Percentiles rank a stretch among this genome's conserved stretches.
phyloP scores from a whole-genome alignment of 495 filamentous ascomycete genomes.

The Talaromyces nanjingensis region DNA sequence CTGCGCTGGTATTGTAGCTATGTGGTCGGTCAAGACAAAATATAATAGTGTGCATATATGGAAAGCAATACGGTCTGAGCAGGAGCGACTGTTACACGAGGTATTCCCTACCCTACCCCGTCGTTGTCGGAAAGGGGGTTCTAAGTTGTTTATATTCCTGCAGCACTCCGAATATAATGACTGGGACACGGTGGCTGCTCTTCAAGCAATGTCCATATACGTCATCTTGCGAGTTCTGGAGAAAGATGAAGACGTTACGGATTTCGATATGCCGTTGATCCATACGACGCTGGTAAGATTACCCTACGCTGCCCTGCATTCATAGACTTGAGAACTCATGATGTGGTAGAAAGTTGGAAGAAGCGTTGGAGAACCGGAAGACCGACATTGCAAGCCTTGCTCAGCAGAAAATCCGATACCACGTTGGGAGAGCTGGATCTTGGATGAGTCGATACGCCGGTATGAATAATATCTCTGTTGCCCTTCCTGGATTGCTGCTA shows the following conservation, averaged over 20 bases:
- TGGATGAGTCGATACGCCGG: slow-evolving; percentile 6
- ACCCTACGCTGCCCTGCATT: background rate
- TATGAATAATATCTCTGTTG: background rate
- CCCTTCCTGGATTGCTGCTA: background rate
- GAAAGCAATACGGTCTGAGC: slow-evolving; percentile 5
- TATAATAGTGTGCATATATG: slow-evolving; percentile 4
- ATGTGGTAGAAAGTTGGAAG: background rate
- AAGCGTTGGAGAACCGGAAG: background rate
- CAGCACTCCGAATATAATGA: background rate
- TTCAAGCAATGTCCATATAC: background rate
- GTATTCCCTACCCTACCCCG: background rate
- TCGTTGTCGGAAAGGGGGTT: background rate
- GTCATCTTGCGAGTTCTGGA: background rate
- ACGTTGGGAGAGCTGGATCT: background rate
- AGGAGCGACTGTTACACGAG: slow-evolving; percentile 1
- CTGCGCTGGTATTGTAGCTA: slow-evolving; percentile 3
- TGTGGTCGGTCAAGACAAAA: slow-evolving; percentile 4
- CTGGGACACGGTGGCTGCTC: background rate
- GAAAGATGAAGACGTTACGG: background rate
- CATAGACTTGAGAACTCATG: background rate
- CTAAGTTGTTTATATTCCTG: no score
- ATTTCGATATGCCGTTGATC: slow-evolving; percentile 2
- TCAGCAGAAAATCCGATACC: background rate
- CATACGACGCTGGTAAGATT: background rate
- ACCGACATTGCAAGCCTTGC: background rate